phyloP scores from a whole-genome alignment of 106 monocot species.

The Dendrobium catenatum region DNA sequence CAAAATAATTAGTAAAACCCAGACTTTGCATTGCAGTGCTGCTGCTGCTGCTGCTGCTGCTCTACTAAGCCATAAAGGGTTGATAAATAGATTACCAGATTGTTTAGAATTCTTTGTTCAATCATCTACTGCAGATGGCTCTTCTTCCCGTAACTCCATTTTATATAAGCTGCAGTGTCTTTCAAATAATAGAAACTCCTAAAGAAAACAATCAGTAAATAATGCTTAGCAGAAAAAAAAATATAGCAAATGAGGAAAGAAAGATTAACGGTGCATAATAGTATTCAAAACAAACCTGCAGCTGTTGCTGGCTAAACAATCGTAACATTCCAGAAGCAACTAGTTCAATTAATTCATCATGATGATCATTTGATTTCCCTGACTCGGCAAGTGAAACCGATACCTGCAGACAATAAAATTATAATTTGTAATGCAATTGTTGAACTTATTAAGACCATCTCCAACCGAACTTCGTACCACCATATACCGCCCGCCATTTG shows the following conservation, averaged over 20 bases:
- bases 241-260: no score
- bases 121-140: slow-evolving; percentile 18
- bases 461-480: slow-evolving; percentile 9
- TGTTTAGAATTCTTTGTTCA: slow-evolving; percentile 4
- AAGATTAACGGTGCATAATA: neutral
- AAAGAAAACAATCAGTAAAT: neutral
- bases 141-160: slow-evolving; percentile 66
- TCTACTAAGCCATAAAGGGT: no score
- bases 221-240: no score
- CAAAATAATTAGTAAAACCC: no score
- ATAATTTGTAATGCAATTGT: neutral
- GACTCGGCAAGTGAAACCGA: slow-evolving; percentile 63
- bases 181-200: slow-evolving; percentile 77
- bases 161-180: slow-evolving; percentile 48
- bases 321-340: slow-evolving; percentile 61
- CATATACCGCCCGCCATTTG: no score
- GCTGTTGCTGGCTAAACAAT: slow-evolving; percentile 87
- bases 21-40: no score
- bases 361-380: slow-evolving; percentile 49
- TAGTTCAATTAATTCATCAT: slow-evolving; percentile 58
- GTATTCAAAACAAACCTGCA: slow-evolving; percentile 46
- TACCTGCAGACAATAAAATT: slow-evolving; percentile 31
- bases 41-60: no score
- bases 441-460: neutral
- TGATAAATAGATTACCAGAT: neutral